These are phyloP conservation scores for Pseudocercospora fuligena DNA, from an alignment of 2,329 filamentous ascomycete genomes.

Conservation along the genomic window DNA sequence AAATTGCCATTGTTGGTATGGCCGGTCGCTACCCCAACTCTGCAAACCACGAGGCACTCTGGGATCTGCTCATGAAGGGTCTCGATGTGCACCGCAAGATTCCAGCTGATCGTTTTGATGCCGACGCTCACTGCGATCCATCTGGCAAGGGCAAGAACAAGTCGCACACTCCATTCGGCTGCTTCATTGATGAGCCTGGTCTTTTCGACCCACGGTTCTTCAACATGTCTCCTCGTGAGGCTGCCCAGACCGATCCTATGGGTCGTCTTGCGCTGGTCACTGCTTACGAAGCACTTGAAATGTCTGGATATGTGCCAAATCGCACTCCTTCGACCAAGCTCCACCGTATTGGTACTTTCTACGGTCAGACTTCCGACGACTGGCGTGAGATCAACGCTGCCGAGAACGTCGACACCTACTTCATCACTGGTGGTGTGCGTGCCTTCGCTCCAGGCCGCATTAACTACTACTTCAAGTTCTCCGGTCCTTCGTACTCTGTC, in stretches of 20 bases:
- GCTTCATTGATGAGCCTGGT: conserved; percentile 76
- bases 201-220: conserved; percentile 84
- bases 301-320: conserved; percentile 77
- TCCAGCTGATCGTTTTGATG: conserved; percentile 74
- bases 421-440: conserved; percentile 66
- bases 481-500: conserved; percentile 71
- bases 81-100: conserved; percentile 73
- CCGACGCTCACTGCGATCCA: conserved; percentile 71
- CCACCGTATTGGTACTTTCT: conserved; percentile 72
- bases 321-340: conserved; percentile 69
- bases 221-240: conserved; percentile 84
- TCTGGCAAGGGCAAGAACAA: conserved; percentile 76
- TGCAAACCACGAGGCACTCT: conserved; percentile 71
- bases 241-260: conserved; percentile 80
- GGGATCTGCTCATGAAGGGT: conserved; percentile 75
- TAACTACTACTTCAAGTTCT: conserved; percentile 79
- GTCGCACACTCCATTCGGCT: conserved; percentile 75
- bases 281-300: conserved; percentile 81
- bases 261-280: conserved; percentile 76
- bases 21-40: conserved; percentile 77
- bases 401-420: conserved; percentile 73
- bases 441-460: conserved; percentile 69
- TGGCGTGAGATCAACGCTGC: conserved; percentile 76
- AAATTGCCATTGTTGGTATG: conserved; percentile 86
- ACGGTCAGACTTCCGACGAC: conserved; percentile 76